Evolutionary conservation across 345 rosid species (phyloP).

Genomic region (Heritiera littoralis): DNA sequence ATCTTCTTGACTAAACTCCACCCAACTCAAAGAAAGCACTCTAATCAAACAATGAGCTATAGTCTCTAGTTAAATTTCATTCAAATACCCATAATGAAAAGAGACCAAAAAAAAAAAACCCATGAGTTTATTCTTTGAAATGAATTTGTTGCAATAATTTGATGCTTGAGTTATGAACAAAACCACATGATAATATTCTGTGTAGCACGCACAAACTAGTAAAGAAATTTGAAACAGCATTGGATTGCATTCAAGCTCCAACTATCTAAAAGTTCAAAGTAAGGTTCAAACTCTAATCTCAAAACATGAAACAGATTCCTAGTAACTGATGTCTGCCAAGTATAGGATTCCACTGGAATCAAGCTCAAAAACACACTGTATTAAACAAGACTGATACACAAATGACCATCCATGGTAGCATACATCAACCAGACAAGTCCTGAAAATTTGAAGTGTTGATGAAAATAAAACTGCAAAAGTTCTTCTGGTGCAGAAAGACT

Average conservation of each 20-base stretch:
- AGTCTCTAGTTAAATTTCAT: too few relatives aligned
- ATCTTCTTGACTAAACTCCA: too few relatives aligned
- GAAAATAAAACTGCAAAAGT: neutral
- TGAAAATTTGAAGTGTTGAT: neutral
- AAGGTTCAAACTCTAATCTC: neutral
- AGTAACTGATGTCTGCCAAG: neutral
- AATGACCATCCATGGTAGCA: neutral
- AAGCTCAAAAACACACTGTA: neutral
- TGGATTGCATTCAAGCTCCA: neutral
- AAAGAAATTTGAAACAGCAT: too few relatives aligned
- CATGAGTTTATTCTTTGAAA: too few relatives aligned
- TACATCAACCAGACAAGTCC: neutral
- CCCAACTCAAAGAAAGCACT: too few relatives aligned
- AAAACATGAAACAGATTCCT: neutral
- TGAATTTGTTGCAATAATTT: too few relatives aligned
- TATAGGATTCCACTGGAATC: neutral
- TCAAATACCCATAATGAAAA: too few relatives aligned
- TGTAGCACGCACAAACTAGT: neutral
- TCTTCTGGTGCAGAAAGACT: neutral
- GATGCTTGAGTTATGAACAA: too few relatives aligned
- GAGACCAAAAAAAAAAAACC: too few relatives aligned
- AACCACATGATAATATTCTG: too few relatives aligned
- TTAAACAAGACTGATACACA: neutral
- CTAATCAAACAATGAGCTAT: too few relatives aligned
- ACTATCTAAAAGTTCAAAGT: neutral